Conservation (phyloP, 139 green algal genomes). For the Tetraselmis striata region DNA sequence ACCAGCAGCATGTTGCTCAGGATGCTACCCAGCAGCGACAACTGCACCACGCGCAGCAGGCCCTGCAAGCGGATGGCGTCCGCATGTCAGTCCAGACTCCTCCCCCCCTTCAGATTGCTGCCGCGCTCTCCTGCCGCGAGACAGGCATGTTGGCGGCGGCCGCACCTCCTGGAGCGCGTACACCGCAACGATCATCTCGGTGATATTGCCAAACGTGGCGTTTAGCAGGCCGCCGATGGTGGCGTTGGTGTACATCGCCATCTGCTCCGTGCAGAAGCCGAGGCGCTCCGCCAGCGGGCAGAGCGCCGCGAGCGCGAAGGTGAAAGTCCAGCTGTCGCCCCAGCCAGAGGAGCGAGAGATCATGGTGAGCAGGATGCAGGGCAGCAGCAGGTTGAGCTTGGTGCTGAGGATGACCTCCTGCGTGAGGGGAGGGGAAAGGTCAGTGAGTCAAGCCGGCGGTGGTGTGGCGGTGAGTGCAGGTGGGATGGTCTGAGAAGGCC, state of each 20-base stretch:
- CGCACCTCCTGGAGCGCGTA: not conserved
- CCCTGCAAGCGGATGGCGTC: no score
- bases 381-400: constrained; percentile 49
- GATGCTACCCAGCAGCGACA: constrained; percentile 69
- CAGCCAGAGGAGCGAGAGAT: constrained; percentile 20
- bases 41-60: constrained; percentile 66
- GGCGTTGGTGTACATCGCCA: constrained; percentile 61
- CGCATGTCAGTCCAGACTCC: no score
- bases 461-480: no score
- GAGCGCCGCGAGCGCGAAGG: constrained; percentile 40
- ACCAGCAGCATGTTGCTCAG: constrained; percentile 78
- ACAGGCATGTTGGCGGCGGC: no score
- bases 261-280: constrained; percentile 59
- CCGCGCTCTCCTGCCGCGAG: no score
- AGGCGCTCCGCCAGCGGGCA: constrained; percentile 53
- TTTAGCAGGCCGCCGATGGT: constrained; percentile 54
- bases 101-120: no score
- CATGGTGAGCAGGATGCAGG: constrained; percentile 36
- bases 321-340: constrained; percentile 34
- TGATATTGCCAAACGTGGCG: constrained; percentile 62
- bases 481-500: no score
- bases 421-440: no score
- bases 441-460: no score
- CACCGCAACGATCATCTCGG: constrained; percentile 58
- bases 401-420: constrained; percentile 36